phyloP scores from a whole-genome alignment of 179 eudicot species.

The Vitellaria paradoxa region DNA sequence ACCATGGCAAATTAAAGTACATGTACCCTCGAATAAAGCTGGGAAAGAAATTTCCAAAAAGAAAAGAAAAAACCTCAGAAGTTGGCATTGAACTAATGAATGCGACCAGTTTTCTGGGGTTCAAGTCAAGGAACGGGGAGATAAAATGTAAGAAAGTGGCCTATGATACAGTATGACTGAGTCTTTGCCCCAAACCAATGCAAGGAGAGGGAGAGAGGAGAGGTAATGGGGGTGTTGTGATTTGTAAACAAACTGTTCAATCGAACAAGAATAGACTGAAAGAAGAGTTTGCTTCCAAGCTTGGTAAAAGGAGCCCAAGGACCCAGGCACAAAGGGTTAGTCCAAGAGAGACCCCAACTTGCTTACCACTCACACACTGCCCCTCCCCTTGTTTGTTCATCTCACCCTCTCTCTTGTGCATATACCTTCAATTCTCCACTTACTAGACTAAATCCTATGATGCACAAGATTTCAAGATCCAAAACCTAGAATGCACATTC shows the following conservation, averaged over 20 bases:
- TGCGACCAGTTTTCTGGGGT: conserved; percentile 22
- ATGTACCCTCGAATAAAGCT: conserved; percentile 14
- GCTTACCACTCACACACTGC: conserved; percentile 32
- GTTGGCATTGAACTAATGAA: conserved; percentile 22
- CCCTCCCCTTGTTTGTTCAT: conserved; percentile 11
- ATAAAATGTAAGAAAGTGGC: conserved; percentile 3
- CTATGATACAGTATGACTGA: conserved; percentile 18
- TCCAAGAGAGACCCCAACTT: conserved; percentile 41
- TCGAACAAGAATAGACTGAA: conserved; percentile 27
- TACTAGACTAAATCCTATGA: no score
- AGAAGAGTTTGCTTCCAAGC: conserved; percentile 43
- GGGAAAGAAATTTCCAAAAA: no score
- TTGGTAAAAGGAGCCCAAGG: conserved; percentile 48
- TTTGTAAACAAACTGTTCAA: conserved; percentile 20
- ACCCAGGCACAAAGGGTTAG: conserved; percentile 31
- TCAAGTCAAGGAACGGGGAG: conserved; percentile 23
- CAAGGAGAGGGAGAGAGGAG: conserved; percentile 15
- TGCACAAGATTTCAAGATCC: conserved; percentile 28
- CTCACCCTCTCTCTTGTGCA: not conserved
- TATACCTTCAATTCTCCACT: not conserved
- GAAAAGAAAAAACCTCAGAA: not conserved
- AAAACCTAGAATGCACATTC: conserved; percentile 30
- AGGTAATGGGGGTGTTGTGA: conserved; percentile 16
- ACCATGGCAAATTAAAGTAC: conserved; percentile 16
- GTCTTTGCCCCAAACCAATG: conserved; percentile 35